Base-by-base conservation (phyloP, 257 asterid genomes). In the Craterostigma plantagineum region DNA sequence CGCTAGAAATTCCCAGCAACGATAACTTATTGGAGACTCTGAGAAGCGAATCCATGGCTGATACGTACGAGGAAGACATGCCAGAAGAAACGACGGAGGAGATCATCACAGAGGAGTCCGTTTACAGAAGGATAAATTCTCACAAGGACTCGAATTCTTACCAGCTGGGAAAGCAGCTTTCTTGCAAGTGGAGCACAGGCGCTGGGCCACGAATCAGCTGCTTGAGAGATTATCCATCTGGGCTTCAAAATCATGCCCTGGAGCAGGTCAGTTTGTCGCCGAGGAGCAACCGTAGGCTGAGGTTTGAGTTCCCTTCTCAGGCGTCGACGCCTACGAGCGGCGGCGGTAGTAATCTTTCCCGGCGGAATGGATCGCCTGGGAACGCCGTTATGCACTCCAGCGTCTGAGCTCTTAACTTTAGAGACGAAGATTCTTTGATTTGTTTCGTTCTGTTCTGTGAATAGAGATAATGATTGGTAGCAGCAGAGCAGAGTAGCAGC, bases 161-260 rank as follows among this genome's bases (percentile, higher is more conserved):
- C 51, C 93, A 84, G 50, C 34, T 83, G 12, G 91, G 84, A 42
- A 72, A 74, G 46, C 81, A 83, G 14, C 16, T 84, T 35, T 79
- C 93, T 4, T 71, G 77, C 68, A 76, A 49, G 64, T 84, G 96
- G 96, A 84, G 93, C 53, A 79, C 93, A 0, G 95, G 95, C 35
- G 95, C 93, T 0, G 95, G 95, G 10, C 95, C 95, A 0, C 56
- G 95, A 14, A 84, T 84, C 0, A 87, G 95, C 3, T 79, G 87
- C 47, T 51, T 84, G 55, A 64, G 95, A 49, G 93, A 84, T 8
- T 84, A 80, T 42, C 96, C 93, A 0, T 62, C 85, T 0, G 77
- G 77, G 52, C 77, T 84, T 9, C 93, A 84, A 42, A 63, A 63
- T 42, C 92, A 72, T 9, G 96, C 85, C 7, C 49, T 84, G 18